These are phyloP conservation scores for Rachicladosporium sp. DNA, from an alignment of 2,329 filamentous ascomycete species.

Conservation along the genomic window DNA sequence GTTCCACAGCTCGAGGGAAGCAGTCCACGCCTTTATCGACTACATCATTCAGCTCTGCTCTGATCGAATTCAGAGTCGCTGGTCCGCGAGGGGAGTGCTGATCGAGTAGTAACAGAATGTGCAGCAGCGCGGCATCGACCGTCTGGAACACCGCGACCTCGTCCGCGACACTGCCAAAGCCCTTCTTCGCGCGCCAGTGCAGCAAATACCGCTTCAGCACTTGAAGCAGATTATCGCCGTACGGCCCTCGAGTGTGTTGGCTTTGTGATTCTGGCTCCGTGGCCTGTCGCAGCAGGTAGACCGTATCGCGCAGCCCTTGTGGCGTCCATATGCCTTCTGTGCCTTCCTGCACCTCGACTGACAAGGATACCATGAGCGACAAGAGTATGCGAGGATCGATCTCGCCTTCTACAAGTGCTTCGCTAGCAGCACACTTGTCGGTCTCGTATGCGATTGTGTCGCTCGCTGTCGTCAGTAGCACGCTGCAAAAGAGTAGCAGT, in stretches of 20 bases:
- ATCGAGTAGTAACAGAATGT: slow-evolving; percentile 74
- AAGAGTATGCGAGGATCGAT: slow-evolving; percentile 79
- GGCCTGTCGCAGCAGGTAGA: slow-evolving; percentile 45
- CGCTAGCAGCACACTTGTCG: slow-evolving; percentile 61
- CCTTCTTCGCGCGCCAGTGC: slow-evolving; percentile 87
- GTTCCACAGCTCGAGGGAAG: slow-evolving; percentile 68
- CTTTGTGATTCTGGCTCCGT: slow-evolving; percentile 25
- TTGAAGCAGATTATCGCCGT: slow-evolving; percentile 52
- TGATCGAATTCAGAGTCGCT: slow-evolving; percentile 49
- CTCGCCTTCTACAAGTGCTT: slow-evolving; percentile 67
- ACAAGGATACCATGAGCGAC: slow-evolving; percentile 63
- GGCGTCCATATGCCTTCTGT: slow-evolving; percentile 81
- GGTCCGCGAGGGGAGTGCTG: slow-evolving; percentile 49
- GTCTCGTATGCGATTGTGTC: slow-evolving; percentile 46
- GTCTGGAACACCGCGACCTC: slow-evolving; percentile 79
- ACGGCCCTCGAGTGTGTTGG: slow-evolving; percentile 30
- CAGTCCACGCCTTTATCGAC: slow-evolving; percentile 88
- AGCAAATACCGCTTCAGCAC: slow-evolving; percentile 63
- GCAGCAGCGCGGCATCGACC: slow-evolving; percentile 75
- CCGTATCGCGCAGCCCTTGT: slow-evolving; percentile 62
- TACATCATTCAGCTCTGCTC: slow-evolving; percentile 70
- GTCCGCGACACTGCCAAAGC: slow-evolving; percentile 85
- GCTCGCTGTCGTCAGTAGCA: slow-evolving; percentile 33
- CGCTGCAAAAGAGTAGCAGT: slow-evolving; percentile 59
- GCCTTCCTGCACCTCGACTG: slow-evolving; percentile 71